phyloP scores from a whole-genome alignment of 495 filamentous ascomycete species.

The Aspergillus leporis region DNA sequence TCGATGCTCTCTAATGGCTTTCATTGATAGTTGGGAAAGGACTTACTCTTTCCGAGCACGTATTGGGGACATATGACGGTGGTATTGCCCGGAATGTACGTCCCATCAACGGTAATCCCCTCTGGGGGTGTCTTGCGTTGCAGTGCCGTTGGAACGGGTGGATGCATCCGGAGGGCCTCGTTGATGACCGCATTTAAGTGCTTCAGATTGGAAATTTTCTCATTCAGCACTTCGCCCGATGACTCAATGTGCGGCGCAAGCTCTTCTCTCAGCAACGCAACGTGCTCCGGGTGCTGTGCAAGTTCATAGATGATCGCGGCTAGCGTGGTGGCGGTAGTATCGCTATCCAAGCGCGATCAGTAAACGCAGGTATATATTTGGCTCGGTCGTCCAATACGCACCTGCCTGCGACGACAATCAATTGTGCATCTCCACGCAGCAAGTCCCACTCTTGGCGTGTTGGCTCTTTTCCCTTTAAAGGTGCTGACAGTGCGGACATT shows the following conservation, averaged over 20 bases:
- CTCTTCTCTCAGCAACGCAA: constrained; percentile 31
- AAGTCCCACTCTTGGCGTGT: too few relatives aligned
- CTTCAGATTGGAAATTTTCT: constrained; percentile 21
- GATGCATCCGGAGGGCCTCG: constrained; percentile 51
- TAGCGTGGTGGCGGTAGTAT: constrained; percentile 41
- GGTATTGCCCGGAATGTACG: constrained; percentile 41
- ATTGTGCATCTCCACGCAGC: constrained; percentile 7
- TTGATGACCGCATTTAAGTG: constrained; percentile 51
- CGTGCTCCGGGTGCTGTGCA: constrained; percentile 23
- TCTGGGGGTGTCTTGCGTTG: constrained; percentile 42
- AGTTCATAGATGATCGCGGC: constrained; percentile 41
- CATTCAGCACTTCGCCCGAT: constrained; percentile 10
- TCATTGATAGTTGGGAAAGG: neutral
- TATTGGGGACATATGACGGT: constrained; percentile 41
- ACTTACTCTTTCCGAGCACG: constrained; percentile 28
- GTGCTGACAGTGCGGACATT: constrained; percentile 19
- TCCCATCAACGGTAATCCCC: constrained; percentile 44
- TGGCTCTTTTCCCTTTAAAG: constrained; percentile 3
- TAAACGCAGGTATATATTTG: constrained; percentile 17
- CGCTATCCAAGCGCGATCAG: constrained; percentile 26
- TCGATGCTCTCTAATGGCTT: neutral
- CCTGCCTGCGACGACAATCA: constrained; percentile 21
- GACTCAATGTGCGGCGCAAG: constrained; percentile 14
- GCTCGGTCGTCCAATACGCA: constrained; percentile 31
- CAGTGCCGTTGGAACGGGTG: constrained; percentile 35